These are phyloP conservation scores for Clonostachys chloroleuca DNA, from an alignment of 2,329 filamentous ascomycete genomes.

Conservation along the genomic window DNA sequence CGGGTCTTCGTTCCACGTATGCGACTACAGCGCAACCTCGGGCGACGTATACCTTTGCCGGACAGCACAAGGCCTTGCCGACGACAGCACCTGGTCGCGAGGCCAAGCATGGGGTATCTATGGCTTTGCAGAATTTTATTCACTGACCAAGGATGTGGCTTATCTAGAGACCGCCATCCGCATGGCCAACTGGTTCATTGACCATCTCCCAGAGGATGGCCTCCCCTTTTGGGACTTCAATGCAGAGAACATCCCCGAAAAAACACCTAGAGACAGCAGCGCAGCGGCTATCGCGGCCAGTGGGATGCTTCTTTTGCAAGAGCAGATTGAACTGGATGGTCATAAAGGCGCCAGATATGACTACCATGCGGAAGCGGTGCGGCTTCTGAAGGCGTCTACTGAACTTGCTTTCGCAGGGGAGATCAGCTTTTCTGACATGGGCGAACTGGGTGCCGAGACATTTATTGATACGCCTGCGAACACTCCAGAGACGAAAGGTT, in stretches of 20 bases:
- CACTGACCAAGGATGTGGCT: constrained; percentile 33
- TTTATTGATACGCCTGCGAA: no score
- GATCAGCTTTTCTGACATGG: no score
- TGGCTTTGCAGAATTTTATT: constrained; percentile 39
- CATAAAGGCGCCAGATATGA: no score
- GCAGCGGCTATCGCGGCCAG: constrained; percentile 31
- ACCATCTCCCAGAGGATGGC: constrained; percentile 23
- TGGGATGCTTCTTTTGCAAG: constrained; percentile 27
- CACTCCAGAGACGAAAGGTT: no score
- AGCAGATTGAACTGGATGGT: not conserved
- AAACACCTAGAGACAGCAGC: constrained; percentile 25
- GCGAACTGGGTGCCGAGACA: no score
- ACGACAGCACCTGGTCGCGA: constrained; percentile 38
- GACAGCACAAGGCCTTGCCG: constrained; percentile 39
- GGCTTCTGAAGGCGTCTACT: no score
- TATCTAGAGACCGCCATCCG: constrained; percentile 35
- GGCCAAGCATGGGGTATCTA: constrained; percentile 44
- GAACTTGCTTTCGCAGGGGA: no score
- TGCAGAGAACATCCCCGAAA: constrained; percentile 12
- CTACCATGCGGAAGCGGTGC: no score
- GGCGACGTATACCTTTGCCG: constrained; percentile 29
- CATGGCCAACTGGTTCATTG: constrained; percentile 40
- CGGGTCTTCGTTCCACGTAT: constrained; percentile 32
- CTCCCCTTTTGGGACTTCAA: constrained; percentile 43
- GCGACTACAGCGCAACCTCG: constrained; percentile 36